Evolutionary conservation across 1,284 basidiomycete species (phyloP), one percentile per base, ranked within the genome.

Genomic region (Cryptococcus sp.): DNA sequence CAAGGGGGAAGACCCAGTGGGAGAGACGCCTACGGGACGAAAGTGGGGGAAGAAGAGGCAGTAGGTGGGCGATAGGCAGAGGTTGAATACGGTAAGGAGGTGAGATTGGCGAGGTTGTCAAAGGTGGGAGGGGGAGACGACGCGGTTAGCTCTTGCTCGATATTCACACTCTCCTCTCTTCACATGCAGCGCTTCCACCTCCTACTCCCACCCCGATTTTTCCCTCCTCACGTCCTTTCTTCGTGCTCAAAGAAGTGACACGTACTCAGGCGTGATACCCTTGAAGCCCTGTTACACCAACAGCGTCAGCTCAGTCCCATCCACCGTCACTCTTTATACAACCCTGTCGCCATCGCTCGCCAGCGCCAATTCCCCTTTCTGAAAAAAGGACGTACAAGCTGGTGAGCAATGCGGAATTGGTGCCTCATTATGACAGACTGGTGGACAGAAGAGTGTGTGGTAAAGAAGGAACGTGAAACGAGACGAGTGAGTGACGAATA

Each of bases 1-100:
- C 40, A 28, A 70, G 52, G 28, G 71, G 61, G 16, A 63, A 54
- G 49, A 60, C 57, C 64, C 68, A 76, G 20, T 60, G 56, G 42
- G 55, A 58, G 50, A 77, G 53, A 20, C 66, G 63, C 60, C 75
- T 77, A 57, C 56, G 18, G 24, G 36, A 21, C 23, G 16, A 8
- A 33, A 20, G 28, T 45, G 33, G 21, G 43, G 7, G 40, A 15
- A n/a, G n/a, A n/a, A n/a, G n/a, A n/a, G n/a, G 33, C 24, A 35
- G 11, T 49, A 9, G 24, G 44, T 33, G 21, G n/a, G 40, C 40
- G 40, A 21, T 43, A 5, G 16, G 40, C 7, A 21, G n/a, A 20
- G 24, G 24, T 46, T 33, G 45, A 11, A 46, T n/a, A n/a, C n/a
- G n/a, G 16, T 24, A 24, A 46, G 24, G 16, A 23, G 15, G 16